A percentile compares a stretch with the other conserved stretches of the same genome.
phyloP scores from a whole-genome alignment of 75 land plant genomes.

The Selaginella tamariscina region DNA sequence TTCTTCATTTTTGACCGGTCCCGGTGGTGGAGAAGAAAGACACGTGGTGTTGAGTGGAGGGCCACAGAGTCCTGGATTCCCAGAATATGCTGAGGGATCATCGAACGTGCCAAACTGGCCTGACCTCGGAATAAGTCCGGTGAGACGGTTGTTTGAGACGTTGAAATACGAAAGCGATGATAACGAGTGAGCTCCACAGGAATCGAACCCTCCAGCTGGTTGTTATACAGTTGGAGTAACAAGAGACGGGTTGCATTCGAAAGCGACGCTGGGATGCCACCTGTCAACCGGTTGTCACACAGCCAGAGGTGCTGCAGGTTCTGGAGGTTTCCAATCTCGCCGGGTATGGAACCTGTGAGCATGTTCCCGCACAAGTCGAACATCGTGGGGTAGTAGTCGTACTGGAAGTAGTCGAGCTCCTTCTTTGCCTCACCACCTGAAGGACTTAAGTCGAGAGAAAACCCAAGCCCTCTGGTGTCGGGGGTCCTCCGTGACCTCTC shows the following conservation, averaged over 20 bases:
- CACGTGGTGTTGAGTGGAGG: neutral
- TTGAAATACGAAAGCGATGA: conserved; percentile 6
- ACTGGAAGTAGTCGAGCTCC: neutral
- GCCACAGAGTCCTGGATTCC: conserved; percentile 7
- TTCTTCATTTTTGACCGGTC: neutral
- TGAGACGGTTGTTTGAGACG: conserved; percentile 1
- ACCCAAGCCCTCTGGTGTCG: neutral
- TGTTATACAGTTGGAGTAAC: conserved; percentile 2
- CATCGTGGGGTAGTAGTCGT: neutral
- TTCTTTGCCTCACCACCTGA: neutral
- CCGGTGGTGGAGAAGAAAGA: neutral
- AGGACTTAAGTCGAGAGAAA: neutral
- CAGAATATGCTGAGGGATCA: neutral
- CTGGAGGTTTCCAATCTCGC: neutral
- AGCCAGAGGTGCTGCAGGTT: conserved; percentile 10
- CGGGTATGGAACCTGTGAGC: conserved; percentile 7
- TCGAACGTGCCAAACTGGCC: conserved; percentile 9
- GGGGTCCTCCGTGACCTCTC: neutral
- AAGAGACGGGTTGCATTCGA: conserved; percentile 1
- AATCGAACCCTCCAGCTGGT: neutral
- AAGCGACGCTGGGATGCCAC: neutral
- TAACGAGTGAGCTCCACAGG: neutral
- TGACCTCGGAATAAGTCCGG: conserved; percentile 1
- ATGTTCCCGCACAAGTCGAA: neutral
- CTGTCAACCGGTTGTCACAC: conserved; percentile 1